phyloP scores from a whole-genome alignment of 2,329 filamentous ascomycete genomes.

The Coniochaeta ligniaria region DNA sequence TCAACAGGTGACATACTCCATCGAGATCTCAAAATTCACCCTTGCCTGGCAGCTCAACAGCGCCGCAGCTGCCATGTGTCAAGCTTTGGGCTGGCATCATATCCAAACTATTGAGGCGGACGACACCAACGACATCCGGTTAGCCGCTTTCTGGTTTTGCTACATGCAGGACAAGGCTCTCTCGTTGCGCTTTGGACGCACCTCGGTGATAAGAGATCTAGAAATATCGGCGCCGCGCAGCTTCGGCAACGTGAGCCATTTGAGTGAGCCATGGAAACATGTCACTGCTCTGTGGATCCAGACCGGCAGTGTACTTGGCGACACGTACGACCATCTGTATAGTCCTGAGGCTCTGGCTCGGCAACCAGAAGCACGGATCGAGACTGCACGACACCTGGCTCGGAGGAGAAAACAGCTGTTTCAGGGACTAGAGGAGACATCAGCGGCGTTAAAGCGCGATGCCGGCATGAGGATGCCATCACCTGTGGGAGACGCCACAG shows the following conservation, averaged over 20 bases:
- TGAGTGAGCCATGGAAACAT: slow-evolving; percentile 32
- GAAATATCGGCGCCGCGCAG: slow-evolving; percentile 39
- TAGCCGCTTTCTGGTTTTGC: slow-evolving; percentile 38
- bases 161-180: slow-evolving; percentile 54
- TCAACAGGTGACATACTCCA: slow-evolving; percentile 50
- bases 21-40: slow-evolving; percentile 55
- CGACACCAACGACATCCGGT: slow-evolving; percentile 22
- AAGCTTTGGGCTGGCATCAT: slow-evolving; percentile 56
- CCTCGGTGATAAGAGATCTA: slow-evolving; percentile 49
- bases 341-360: slow-evolving; percentile 36
- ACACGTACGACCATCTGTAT: slow-evolving; percentile 52
- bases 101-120: slow-evolving; percentile 21
- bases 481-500: slow-evolving; percentile 4
- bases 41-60: slow-evolving; percentile 55
- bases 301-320: slow-evolving; percentile 48
- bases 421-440: slow-evolving; percentile 15
- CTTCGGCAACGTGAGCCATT: slow-evolving; percentile 17
- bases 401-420: slow-evolving; percentile 25
- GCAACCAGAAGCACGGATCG: slow-evolving; percentile 29
- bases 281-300: slow-evolving; percentile 48
- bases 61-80: slow-evolving; percentile 52
- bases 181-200: slow-evolving; percentile 52
- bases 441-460: slow-evolving; percentile 20
- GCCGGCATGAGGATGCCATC: slow-evolving; percentile 2
- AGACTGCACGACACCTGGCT: slow-evolving; percentile 29